These are phyloP conservation scores for Crepidotus variabilis DNA, from an alignment of 768 basidiomycete genomes.

Conservation along the genomic window DNA sequence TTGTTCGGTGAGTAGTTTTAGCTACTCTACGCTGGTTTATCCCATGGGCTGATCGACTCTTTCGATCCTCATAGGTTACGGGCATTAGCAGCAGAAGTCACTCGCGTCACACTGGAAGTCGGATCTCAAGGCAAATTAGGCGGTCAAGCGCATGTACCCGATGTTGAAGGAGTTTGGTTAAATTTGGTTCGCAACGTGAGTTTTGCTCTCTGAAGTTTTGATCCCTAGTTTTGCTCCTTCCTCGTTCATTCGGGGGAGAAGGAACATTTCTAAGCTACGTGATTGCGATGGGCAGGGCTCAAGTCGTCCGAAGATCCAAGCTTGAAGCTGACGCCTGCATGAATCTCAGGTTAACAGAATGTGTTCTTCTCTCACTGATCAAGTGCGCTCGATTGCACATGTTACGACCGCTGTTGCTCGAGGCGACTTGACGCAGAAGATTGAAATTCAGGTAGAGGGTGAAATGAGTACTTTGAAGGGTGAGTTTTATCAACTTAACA, in stretches of 20 bases:
- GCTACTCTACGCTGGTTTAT: neutral
- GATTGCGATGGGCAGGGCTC: neutral
- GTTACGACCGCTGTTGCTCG: slow-evolving; percentile 89
- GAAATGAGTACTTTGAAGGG: slow-evolving; percentile 83
- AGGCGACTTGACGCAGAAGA: slow-evolving; percentile 90
- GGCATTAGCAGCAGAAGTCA: slow-evolving; percentile 77
- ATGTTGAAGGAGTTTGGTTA: slow-evolving; percentile 91
- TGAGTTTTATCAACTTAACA: slow-evolving; percentile 11
- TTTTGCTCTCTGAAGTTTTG: slow-evolving; percentile 5
- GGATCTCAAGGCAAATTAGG: slow-evolving; percentile 88
- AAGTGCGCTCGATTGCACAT: slow-evolving; percentile 78
- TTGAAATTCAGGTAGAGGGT: slow-evolving; percentile 82
- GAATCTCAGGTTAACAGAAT: slow-evolving; percentile 63
- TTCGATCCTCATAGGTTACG: slow-evolving; percentile 34
- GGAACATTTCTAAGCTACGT: no score
- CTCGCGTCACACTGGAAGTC: slow-evolving; percentile 80
- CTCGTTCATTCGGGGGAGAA: neutral
- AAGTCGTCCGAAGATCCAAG: neutral
- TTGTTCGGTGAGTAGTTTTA: slow-evolving; percentile 33
- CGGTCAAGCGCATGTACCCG: slow-evolving; percentile 83
- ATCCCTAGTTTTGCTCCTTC: neutral
- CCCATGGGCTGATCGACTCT: neutral
- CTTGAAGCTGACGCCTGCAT: neutral
- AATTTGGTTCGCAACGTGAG: slow-evolving; percentile 74
- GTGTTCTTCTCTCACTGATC: slow-evolving; percentile 77